A percentile compares a stretch with the other conserved stretches of the same genome.
Conservation (phyloP, 1,284 basidiomycete genomes). For the Apiotrichum montevideense region DNA sequence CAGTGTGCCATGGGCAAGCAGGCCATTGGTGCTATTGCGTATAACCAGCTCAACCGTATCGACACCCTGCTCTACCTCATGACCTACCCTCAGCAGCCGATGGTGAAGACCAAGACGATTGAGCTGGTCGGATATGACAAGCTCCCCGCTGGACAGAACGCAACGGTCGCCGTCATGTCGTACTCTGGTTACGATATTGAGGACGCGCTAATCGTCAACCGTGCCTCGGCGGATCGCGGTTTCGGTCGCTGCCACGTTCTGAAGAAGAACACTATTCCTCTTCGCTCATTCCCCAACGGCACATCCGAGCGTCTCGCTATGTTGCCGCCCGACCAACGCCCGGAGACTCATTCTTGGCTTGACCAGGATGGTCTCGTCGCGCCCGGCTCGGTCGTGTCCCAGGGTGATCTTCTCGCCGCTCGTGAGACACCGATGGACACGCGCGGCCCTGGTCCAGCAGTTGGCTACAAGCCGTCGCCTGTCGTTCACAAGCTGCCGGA, state of each 20-base stretch:
- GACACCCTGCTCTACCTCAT: slow-evolving; percentile 97
- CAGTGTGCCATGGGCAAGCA: slow-evolving; percentile 99
- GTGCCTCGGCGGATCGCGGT: slow-evolving; percentile 92
- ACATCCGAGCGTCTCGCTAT: slow-evolving; percentile 78
- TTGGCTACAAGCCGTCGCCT: slow-evolving; percentile 77
- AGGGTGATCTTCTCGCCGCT: slow-evolving; percentile 92
- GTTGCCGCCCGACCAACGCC: slow-evolving; percentile 75
- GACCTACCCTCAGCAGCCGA: slow-evolving; percentile 98
- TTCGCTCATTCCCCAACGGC: slow-evolving; percentile 95
- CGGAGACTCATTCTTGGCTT: slow-evolving; percentile 73
- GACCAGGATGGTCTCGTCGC: slow-evolving; percentile 93
- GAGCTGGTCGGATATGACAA: slow-evolving; percentile 95
- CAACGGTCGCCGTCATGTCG: slow-evolving; percentile 97
- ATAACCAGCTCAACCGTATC: slow-evolving; percentile 96
- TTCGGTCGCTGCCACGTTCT: slow-evolving; percentile 97
- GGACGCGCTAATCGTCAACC: slow-evolving; percentile 92
- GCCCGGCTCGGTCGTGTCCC: slow-evolving; percentile 87
- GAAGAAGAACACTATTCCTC: slow-evolving; percentile 88
- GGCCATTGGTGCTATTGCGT: slow-evolving; percentile 97
- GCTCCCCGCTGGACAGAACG: slow-evolving; percentile 96
- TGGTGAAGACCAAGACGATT: slow-evolving; percentile 99
- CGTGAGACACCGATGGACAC: slow-evolving; percentile 88
- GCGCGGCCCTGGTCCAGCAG: slow-evolving; percentile 51
- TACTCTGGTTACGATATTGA: slow-evolving; percentile 99
- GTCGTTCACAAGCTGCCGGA: slow-evolving; percentile 90